Evolutionary conservation across 805 yeast species (phyloP).

Genomic region (Candida cerambycidarum): DNA sequence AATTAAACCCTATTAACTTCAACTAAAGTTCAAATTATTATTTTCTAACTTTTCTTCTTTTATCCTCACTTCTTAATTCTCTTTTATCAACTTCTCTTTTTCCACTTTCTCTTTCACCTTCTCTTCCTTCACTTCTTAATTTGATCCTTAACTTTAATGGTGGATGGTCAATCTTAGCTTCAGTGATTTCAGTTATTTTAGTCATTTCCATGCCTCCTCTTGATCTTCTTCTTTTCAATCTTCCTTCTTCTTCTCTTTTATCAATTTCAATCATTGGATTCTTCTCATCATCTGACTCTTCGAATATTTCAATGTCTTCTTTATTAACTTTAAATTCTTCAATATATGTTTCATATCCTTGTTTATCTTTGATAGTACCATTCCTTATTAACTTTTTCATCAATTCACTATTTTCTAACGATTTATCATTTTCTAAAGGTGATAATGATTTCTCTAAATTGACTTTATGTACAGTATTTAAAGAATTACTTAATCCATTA

Average conservation of each 20-base stretch:
- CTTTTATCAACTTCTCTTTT: slow-evolving; percentile 10
- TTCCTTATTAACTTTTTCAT: slow-evolving; percentile 37
- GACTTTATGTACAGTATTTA: slow-evolving; percentile 26
- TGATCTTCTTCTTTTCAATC: slow-evolving; percentile 15
- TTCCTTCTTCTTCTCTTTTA: slow-evolving; percentile 8
- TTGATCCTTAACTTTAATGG: slow-evolving; percentile 13
- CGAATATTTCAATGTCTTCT: slow-evolving; percentile 24
- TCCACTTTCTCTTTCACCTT: too few species aligned
- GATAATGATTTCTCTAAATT: slow-evolving; percentile 14
- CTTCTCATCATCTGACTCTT: slow-evolving; percentile 26
- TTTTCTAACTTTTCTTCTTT: slow-evolving; percentile 11
- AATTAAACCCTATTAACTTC: neutral
- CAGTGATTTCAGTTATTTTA: neutral
- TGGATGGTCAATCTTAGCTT: slow-evolving; percentile 8
- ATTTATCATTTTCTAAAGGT: slow-evolving; percentile 15
- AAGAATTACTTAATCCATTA: slow-evolving; percentile 28
- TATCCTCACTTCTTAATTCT: slow-evolving; percentile 14
- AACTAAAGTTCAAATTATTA: neutral
- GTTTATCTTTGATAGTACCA: slow-evolving; percentile 27
- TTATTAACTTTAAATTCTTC: slow-evolving; percentile 10
- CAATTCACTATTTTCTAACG: slow-evolving; percentile 24
- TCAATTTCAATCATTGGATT: neutral
- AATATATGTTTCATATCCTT: slow-evolving; percentile 12
- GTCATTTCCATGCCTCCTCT: slow-evolving; percentile 17
- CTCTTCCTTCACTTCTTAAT: slow-evolving; percentile 13